A percentile compares a stretch with the other conserved stretches of the same genome.
phyloP scores from a whole-genome alignment of 2,329 filamentous ascomycete species.

The Cladophialophora yegresii region DNA sequence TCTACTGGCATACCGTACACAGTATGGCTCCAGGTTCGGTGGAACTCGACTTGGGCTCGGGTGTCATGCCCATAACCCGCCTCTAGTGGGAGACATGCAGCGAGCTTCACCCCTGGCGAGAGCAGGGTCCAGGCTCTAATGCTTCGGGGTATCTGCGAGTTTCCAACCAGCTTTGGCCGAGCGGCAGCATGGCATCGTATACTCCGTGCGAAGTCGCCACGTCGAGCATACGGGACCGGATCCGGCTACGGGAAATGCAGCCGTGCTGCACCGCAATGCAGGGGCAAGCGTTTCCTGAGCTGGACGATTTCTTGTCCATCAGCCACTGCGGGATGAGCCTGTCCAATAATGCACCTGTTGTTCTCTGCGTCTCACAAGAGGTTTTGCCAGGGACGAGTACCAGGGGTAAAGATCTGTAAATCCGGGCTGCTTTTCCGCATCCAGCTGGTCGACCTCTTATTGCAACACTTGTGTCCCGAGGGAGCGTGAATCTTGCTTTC shows the following conservation, averaged over 20 bases:
- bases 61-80: background rate
- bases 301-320: background rate
- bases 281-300: background rate
- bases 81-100: slow-evolving; percentile 9
- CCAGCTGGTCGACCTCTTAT: background rate
- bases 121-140: slow-evolving; percentile 13
- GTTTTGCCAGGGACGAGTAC: background rate
- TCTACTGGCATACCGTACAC: too few species aligned
- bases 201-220: background rate
- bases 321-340: background rate
- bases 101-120: background rate
- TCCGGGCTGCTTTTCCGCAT: background rate
- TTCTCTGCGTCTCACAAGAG: background rate
- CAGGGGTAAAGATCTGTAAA: background rate
- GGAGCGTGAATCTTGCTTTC: background rate
- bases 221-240: background rate
- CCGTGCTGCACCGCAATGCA: background rate
- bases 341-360: background rate
- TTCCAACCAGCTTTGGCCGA: slow-evolving; percentile 1
- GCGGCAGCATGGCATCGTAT: background rate
- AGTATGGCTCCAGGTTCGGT: background rate
- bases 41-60: slow-evolving; percentile 8
- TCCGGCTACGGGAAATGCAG: background rate
- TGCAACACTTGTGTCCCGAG: background rate
- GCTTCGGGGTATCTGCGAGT: background rate